These are phyloP conservation scores for Yamadazyma spencermartinsiae DNA, from an alignment of 1,139 yeast species.

Conservation along the genomic window DNA sequence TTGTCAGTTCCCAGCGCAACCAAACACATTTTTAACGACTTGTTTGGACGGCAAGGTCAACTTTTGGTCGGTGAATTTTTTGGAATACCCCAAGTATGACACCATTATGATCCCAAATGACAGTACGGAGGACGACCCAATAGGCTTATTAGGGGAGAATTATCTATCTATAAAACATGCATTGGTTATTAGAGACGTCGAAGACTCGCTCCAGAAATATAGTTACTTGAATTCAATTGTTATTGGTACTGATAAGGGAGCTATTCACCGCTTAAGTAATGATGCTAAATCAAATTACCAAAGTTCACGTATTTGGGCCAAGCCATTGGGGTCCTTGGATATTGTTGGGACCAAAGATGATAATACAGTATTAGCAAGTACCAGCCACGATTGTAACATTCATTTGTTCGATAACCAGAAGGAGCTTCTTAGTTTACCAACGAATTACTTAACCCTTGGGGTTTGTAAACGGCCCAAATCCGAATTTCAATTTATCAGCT, in stretches of 20 bases:
- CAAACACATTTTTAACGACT: slow-evolving; percentile 28
- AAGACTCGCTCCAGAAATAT: slow-evolving; percentile 14
- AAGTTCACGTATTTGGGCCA: slow-evolving; percentile 16
- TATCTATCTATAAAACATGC: slow-evolving; percentile 9
- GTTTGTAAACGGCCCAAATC: slow-evolving; percentile 43
- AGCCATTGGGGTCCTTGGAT: slow-evolving; percentile 7
- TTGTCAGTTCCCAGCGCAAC: slow-evolving; percentile 9
- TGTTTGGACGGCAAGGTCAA: slow-evolving; percentile 40
- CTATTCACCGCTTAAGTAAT: slow-evolving; percentile 37
- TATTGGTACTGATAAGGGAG: slow-evolving; percentile 49
- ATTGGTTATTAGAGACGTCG: slow-evolving; percentile 6
- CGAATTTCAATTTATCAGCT: slow-evolving; percentile 47
- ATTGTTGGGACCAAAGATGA: slow-evolving; percentile 13
- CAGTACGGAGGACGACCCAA: slow-evolving; percentile 7
- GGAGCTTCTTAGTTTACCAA: slow-evolving; percentile 21
- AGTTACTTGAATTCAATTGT: slow-evolving; percentile 21
- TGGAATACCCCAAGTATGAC: slow-evolving; percentile 15
- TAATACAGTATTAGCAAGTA: slow-evolving; percentile 10
- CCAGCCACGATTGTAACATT: slow-evolving; percentile 11
- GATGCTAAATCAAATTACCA: slow-evolving; percentile 28
- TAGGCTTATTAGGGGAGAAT: slow-evolving; percentile 7
- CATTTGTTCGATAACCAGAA: slow-evolving; percentile 11
- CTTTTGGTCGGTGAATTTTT: slow-evolving; percentile 39
- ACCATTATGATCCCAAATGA: slow-evolving; percentile 7
- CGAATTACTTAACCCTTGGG: slow-evolving; percentile 43